Evolutionary conservation across 306 rosid species (phyloP).

Genomic region (Spatholobus suberectus): DNA sequence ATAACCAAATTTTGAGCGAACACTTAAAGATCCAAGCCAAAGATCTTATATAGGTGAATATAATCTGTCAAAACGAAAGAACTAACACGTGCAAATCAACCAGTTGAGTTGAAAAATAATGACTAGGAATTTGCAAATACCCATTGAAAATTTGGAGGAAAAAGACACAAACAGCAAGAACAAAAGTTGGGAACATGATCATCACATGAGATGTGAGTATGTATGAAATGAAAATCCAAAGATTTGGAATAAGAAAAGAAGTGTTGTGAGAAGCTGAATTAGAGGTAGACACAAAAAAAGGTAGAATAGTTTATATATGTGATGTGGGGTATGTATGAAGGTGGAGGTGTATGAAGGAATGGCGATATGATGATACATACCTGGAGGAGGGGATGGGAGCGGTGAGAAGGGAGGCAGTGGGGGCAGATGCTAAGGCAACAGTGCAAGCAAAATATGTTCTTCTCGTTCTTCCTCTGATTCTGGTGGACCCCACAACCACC

Average conservation of each 20-base stretch:
- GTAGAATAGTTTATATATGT: background rate
- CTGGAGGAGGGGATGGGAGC: constrained; percentile 2
- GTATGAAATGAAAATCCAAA: background rate
- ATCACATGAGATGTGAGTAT: background rate
- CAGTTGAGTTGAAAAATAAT: background rate
- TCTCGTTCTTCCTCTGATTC: constrained; percentile 60
- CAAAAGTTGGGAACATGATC: no score
- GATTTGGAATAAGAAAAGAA: no score
- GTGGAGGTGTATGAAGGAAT: background rate
- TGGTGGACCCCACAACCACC: constrained; percentile 83
- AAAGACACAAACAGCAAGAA: no score
- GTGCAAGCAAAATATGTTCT: constrained; percentile 89
- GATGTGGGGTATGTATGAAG: background rate
- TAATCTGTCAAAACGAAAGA: no score
- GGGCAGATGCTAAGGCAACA: constrained; percentile 53
- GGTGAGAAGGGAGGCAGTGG: constrained; percentile 10
- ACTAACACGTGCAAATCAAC: background rate
- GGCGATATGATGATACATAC: background rate
- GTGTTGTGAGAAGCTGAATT: background rate
- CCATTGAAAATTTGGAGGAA: no score
- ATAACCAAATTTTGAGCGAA: no score
- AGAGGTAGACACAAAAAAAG: background rate
- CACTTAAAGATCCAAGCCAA: no score
- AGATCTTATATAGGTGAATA: no score
- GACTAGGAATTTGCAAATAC: background rate